Evolutionary conservation across 129 eudicot genomes (phyloP).

Genomic region (Centrapalus pauciflorus): DNA sequence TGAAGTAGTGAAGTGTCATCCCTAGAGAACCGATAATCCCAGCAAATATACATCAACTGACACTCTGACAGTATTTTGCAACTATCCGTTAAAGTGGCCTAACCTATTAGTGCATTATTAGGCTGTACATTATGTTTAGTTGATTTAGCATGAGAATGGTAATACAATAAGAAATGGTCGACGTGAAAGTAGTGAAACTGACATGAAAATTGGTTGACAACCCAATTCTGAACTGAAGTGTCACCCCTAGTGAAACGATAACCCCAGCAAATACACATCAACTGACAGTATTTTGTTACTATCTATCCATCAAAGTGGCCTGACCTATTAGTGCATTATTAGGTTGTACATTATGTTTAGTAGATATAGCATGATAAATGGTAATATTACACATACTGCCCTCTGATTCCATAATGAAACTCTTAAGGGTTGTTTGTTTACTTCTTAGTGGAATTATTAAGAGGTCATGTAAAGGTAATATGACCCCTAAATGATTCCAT

Average conservation of each 20-base stretch:
- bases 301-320: not conserved
- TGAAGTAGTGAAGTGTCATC: no score
- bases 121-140: not conserved
- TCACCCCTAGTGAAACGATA: no score
- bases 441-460: no score
- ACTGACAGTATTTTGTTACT: no score
- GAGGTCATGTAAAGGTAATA: no score
- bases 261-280: not conserved
- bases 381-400: not conserved
- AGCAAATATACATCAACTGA: not conserved
- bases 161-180: not conserved
- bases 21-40: no score
- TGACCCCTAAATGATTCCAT: no score
- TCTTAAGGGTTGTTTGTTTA: no score
- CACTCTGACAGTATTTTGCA: not conserved
- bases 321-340: not conserved
- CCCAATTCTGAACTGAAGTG: no score
- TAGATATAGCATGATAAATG: not conserved
- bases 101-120: constrained; percentile 1
- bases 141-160: not conserved
- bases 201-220: no score
- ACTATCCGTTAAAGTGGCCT: not conserved
- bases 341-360: not conserved
- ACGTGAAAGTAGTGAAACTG: no score
- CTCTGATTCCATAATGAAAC: not conserved